Conservation (phyloP, 2,329 filamentous ascomycete genomes). For the Camillea tinctor region DNA sequence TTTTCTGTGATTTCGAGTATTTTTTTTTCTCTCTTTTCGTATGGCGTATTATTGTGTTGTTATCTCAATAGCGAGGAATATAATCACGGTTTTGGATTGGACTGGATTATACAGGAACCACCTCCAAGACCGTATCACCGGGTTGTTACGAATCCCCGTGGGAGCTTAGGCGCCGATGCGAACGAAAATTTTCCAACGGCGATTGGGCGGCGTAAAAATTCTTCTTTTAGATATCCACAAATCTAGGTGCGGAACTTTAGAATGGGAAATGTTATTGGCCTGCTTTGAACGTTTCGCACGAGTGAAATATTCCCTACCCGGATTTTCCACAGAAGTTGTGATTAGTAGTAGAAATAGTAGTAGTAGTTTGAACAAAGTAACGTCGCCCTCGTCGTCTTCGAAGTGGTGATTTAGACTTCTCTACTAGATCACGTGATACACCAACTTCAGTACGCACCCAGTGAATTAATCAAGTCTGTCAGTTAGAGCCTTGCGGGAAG, state of each 20-base stretch:
- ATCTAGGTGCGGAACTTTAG: background rate
- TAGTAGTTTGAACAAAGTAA: background rate
- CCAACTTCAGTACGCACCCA: background rate
- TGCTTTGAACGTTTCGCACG: background rate
- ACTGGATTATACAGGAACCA: background rate
- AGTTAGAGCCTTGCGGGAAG: background rate
- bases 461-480: background rate
- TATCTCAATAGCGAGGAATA: background rate
- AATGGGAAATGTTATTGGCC: background rate
- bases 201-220: background rate
- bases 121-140: too few species aligned
- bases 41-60: background rate
- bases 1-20: constrained; percentile 28
- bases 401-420: background rate
- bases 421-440: background rate
- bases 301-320: background rate
- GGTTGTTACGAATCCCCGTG: background rate
- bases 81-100: background rate
- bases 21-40: background rate
- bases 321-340: background rate
- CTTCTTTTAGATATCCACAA: background rate
- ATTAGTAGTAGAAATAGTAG: too few species aligned
- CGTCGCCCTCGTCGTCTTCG: background rate
- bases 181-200: constrained; percentile 12
- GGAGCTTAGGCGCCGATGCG: background rate